Percentiles rank a stretch among this genome's conserved stretches.
These are phyloP conservation scores for Hamamelis virginiana DNA, from an alignment of 164 flowering plant genomes.

Conservation along the genomic window DNA sequence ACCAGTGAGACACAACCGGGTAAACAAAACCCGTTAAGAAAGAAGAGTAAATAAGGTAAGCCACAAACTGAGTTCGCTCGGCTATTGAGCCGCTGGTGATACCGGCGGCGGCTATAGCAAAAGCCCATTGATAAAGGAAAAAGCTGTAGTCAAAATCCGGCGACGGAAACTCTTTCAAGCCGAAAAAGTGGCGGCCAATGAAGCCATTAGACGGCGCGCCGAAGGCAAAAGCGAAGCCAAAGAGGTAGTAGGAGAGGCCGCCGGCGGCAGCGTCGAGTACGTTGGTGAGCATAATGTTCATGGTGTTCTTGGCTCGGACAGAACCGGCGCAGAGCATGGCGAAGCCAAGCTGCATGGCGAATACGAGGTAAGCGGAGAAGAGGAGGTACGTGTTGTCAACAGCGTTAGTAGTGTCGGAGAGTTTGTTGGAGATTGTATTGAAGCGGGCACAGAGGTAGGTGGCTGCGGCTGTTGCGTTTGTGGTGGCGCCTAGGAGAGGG, in stretches of 20 bases:
- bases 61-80: conserved; percentile 37
- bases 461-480: conserved; percentile 28
- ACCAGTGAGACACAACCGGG: conserved; percentile 35
- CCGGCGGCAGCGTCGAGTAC: conserved; percentile 65
- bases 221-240: conserved; percentile 56
- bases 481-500: conserved; percentile 26
- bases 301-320: conserved; percentile 61
- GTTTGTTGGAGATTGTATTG: conserved; percentile 4
- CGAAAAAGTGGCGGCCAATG: conserved; percentile 30
- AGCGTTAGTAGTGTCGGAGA: conserved; percentile 25
- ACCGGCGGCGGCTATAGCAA: conserved; percentile 35
- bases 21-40: conserved; percentile 35
- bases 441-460: conserved; percentile 23
- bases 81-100: conserved; percentile 39
- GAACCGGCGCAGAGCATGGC: conserved; percentile 68
- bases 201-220: conserved; percentile 34
- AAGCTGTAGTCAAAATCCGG: conserved; percentile 22
- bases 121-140: conserved; percentile 33
- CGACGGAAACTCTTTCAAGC: conserved; percentile 21
- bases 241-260: conserved; percentile 50
- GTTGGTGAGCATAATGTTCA: conserved; percentile 65
- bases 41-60: conserved; percentile 30
- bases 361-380: conserved; percentile 37
- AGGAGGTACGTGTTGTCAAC: conserved; percentile 34
- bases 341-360: conserved; percentile 44